Conservation (phyloP, 306 rosid species). For the Dalbergia cochinchinensis region DNA sequence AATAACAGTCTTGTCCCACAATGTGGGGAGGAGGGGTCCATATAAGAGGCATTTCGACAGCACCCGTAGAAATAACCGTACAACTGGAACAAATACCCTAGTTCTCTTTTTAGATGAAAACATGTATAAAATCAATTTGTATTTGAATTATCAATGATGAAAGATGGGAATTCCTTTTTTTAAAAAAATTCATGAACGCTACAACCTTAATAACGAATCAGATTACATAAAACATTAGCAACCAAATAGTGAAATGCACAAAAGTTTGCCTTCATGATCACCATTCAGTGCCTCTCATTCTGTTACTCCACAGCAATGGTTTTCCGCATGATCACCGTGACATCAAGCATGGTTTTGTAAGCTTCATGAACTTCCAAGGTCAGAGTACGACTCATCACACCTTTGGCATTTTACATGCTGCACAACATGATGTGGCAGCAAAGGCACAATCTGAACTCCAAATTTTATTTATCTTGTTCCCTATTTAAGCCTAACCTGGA, state of each 20-base stretch:
- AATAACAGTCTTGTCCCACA: constrained; percentile 18
- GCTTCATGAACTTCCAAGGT: constrained; percentile 25
- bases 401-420: constrained; percentile 47
- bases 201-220: constrained; percentile 23
- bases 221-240: constrained; percentile 20
- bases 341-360: constrained; percentile 42
- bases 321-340: constrained; percentile 26
- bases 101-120: constrained; percentile 23
- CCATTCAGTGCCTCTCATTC: constrained; percentile 20
- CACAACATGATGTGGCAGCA: constrained; percentile 39
- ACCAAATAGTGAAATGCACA: constrained; percentile 21
- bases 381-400: constrained; percentile 21
- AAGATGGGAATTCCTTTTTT: background rate
- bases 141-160: constrained; percentile 8
- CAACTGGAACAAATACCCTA: constrained; percentile 26
- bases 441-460: constrained; percentile 37
- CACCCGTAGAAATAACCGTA: background rate
- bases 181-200: constrained; percentile 1
- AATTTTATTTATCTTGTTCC: constrained; percentile 25
- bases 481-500: constrained; percentile 80
- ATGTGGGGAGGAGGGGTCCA: background rate
- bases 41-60: constrained; percentile 1
- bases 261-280: constrained; percentile 37
- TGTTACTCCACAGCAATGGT: constrained; percentile 31
- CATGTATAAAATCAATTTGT: constrained; percentile 30